Base-by-base conservation (phyloP, 192 early-diverging fungal species). In the Coemansia sp. region DNA sequence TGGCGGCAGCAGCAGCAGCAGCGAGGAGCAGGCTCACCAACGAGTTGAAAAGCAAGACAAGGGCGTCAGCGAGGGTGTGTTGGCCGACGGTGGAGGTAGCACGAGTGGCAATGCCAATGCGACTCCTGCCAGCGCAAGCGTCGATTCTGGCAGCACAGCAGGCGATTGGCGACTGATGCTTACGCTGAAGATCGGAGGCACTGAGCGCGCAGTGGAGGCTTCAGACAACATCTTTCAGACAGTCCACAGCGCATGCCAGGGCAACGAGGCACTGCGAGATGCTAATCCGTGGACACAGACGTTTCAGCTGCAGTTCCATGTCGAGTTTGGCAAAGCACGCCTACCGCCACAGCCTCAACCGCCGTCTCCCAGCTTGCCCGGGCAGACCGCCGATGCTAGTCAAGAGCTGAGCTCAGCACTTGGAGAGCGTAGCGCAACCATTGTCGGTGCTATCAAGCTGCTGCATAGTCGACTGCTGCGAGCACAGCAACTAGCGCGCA, bases 171-270 rank as follows among this genome's bases (percentile, higher is more conserved):
- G 64, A 27, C 38, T 74, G 43, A 62, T 71, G 29, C 59, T 74
- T 35, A 44, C 37, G 45, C 24, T 68, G 45, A 58, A 64, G 16
- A 47, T 59, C 30, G 75, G 43, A 37, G 68, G 34, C 24, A 62
- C 11, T n/a, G 47, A 73, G 52, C 62, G 59, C 13, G 41, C 32
- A 37, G 61, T 67, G 3, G 49, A 56, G 13, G 41, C 75, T 3
- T 24, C 64, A 0, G 75, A 80, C 29, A 69, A 69, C 55, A 77
- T 73, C 29, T 73, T 72, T 35, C 65, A 70, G 32, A 39, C 64
- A 0, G 49, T 69, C 4, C 40, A 66, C 37, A 52, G 55, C 3
- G 39, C 72, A 2, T 67, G 64, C 29, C 71, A 73, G 44, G 38
- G 65, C 37, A 65, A 61, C 10, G 66, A 72, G 37, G 39, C 16